Conservation (phyloP, 306 rosid genomes). For the Quercus aquifolioides region DNA sequence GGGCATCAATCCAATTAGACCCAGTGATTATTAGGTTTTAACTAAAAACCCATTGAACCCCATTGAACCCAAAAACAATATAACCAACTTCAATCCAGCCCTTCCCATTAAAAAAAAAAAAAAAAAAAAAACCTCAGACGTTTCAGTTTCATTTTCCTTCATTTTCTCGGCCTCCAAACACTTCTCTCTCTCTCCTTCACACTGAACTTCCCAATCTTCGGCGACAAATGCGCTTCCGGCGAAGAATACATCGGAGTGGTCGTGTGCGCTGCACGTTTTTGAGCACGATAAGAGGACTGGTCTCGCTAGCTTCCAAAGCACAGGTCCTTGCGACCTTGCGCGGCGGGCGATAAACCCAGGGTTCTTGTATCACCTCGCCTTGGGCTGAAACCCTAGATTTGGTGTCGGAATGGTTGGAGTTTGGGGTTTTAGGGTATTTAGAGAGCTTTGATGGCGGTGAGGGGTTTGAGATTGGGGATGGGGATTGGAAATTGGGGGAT, state of each 20-base stretch:
- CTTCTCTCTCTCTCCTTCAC: conserved; percentile 8
- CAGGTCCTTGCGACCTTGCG: conserved; percentile 48
- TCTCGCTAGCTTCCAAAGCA: conserved; percentile 29
- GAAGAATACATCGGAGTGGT: conserved; percentile 35
- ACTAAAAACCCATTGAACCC: too few relatives aligned
- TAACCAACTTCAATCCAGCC: too few relatives aligned
- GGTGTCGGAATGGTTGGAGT: not conserved
- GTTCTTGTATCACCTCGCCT: conserved; percentile 64
- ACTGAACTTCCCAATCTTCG: conserved; percentile 41
- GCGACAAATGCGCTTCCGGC: conserved; percentile 50
- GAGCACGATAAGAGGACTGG: conserved; percentile 51
- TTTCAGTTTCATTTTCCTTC: too few relatives aligned
- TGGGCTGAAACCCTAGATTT: conserved; percentile 27
- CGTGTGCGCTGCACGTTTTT: conserved; percentile 44
- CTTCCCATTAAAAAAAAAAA: too few relatives aligned
- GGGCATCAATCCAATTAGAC: too few relatives aligned
- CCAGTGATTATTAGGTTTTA: too few relatives aligned
- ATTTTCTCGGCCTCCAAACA: too few relatives aligned
- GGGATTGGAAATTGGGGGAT: conserved; percentile 19
- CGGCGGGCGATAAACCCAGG: conserved; percentile 62
- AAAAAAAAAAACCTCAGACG: too few relatives aligned
- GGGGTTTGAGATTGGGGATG: conserved; percentile 45
- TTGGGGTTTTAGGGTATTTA: conserved; percentile 21
- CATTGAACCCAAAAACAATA: too few relatives aligned
- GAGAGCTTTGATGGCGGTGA: conserved; percentile 41